Evolutionary conservation across 768 basidiomycete species (phyloP).

Genomic region (Candolleomyces eurysporus): DNA sequence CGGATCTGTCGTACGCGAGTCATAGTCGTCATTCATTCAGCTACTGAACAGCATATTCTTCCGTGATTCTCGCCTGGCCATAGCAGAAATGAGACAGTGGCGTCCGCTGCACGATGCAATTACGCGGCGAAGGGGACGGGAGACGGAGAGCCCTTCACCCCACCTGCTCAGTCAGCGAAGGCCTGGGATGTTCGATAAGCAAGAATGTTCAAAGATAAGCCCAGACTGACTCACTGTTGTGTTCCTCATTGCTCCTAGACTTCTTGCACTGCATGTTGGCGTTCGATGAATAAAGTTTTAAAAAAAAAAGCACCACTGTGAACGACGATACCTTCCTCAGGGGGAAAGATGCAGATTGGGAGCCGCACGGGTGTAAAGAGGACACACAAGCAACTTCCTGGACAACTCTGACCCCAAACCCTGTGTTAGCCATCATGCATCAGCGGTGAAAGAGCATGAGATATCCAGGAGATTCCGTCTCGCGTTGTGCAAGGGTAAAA

Average conservation of each 20-base stretch:
- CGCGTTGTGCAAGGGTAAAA: background rate
- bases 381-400: background rate
- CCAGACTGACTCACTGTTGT: too few relatives aligned
- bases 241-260: too few relatives aligned
- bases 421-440: too few relatives aligned
- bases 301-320: background rate
- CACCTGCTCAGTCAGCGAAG: too few relatives aligned
- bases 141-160: too few relatives aligned
- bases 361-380: background rate
- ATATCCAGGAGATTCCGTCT: background rate
- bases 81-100: background rate
- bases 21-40: background rate
- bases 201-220: too few relatives aligned
- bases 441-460: too few relatives aligned
- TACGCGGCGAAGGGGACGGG: too few relatives aligned
- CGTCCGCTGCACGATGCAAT: too few relatives aligned
- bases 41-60: background rate
- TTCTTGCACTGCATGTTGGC: too few relatives aligned
- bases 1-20: too few relatives aligned
- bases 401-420: background rate
- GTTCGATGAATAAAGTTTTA: background rate
- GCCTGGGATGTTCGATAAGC: too few relatives aligned
- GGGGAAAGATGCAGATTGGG: background rate
- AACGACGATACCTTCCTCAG: background rate
- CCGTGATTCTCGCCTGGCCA: slow-evolving; percentile 1